Evolutionary conservation across 108 stramenopile genomes (phyloP), one percentile per base, ranked within the genome.

Genomic region (Nitzschia sp.): DNA sequence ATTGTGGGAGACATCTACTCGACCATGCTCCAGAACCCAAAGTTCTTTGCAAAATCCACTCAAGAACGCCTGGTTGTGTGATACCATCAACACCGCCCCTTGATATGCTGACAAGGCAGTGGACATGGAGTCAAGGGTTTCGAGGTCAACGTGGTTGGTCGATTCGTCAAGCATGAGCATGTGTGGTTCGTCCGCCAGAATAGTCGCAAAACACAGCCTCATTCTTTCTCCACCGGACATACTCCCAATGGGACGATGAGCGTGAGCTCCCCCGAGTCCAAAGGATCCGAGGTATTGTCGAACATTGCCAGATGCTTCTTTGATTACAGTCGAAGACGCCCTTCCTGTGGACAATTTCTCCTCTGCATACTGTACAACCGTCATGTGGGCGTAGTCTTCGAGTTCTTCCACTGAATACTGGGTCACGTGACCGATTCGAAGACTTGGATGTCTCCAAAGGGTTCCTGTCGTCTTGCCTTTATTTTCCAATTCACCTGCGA

Each of bases 101-200:
- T 81, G 52, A 71, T 80, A 98, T 22, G 61, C 69, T 36, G 79
- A 59, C 26, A 98, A 38, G 13, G 93, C 96, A 0, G 76, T 68
- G 41, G 87, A 71, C 58, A 98, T 80, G 8, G 95, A 90, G 36
- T 95, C 96, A 11, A 97, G 77, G 11, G 91, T 90, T 73, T 98
- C 96, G 28, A 95, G 65, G 78, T 98, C 97, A 48, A 97, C 47
- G 73, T 96, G 93, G 63, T 96, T 96, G 19, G 93, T 94, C 1
- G 71, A 61, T 38, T 80, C 79, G 44, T 80, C 80, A 45, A 80
- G 36, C 3, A 73, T 29, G 25, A 97, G 58, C 15, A 97, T 45
- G 63, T 96, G 95, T 15, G 94, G 91, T 23, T 73, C 68, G 56
- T 86, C 75, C 1, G 86, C 68, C 48, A 85, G 61, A 31, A 95